Percentiles rank a stretch among this genome's conserved stretches.
Conservation (phyloP, 257 asterid species). For the Eucommia ulmoides region DNA sequence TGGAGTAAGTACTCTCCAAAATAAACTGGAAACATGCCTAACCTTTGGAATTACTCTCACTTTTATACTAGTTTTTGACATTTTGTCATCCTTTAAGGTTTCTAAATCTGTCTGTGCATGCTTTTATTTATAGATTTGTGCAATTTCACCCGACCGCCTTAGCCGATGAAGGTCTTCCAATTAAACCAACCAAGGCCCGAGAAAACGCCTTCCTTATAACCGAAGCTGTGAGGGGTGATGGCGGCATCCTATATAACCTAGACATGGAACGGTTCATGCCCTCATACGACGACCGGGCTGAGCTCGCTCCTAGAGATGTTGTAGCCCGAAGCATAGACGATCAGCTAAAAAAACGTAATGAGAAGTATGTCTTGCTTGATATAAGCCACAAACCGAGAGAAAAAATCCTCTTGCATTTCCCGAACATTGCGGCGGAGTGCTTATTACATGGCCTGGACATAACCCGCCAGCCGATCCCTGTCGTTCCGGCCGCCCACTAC, state of each 20-base stretch:
- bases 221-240: conserved; percentile 96
- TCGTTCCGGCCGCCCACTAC: conserved; percentile 97
- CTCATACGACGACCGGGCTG: conserved; percentile 64
- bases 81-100: too few relatives aligned
- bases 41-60: too few relatives aligned
- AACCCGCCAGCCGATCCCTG: conserved; percentile 78
- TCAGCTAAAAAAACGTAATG: conserved; percentile 78
- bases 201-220: conserved; percentile 87
- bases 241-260: conserved; percentile 81
- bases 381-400: conserved; percentile 70
- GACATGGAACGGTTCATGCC: conserved; percentile 87
- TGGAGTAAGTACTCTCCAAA: conserved; percentile 99
- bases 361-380: conserved; percentile 83
- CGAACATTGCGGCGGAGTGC: conserved; percentile 90
- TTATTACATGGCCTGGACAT: conserved; percentile 81
- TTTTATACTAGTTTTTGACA: too few relatives aligned
- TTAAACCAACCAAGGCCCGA: conserved; percentile 49
- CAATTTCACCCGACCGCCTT: conserved; percentile 98
- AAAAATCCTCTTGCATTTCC: conserved; percentile 73
- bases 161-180: conserved; percentile 93
- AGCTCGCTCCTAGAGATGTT: conserved; percentile 95
- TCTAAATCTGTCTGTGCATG: conserved; percentile 5
- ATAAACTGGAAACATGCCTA: too few relatives aligned
- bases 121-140: conserved; percentile 53
- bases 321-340: conserved; percentile 96